phyloP scores from a whole-genome alignment of 2,329 filamentous ascomycete species.

The Phaeophleospora eucalypticola region DNA sequence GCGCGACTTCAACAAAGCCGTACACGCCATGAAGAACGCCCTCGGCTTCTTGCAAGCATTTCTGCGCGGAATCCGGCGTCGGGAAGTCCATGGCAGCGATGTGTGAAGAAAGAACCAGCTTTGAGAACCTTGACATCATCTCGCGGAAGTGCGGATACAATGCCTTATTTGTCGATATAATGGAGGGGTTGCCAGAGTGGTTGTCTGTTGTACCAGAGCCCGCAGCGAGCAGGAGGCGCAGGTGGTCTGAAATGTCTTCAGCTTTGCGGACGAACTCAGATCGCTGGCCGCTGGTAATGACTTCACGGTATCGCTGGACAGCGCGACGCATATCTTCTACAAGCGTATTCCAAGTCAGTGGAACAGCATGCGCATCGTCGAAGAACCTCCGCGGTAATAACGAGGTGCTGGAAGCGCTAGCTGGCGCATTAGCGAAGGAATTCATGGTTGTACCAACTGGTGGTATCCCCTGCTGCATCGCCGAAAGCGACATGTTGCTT shows the following conservation, averaged over 20 bases:
- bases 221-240: conserved; percentile 87
- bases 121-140: conserved; percentile 99
- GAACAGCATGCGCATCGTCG: conserved; percentile 75
- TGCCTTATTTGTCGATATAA: conserved; percentile 96
- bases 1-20: conserved; percentile 91
- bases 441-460: conserved; percentile 51
- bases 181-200: conserved; percentile 97
- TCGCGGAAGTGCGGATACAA: conserved; percentile 96
- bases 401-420: conserved; percentile 31
- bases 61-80: conserved; percentile 86
- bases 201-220: conserved; percentile 98
- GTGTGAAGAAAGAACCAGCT: conserved; percentile 93
- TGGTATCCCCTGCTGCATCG: conserved; percentile 42
- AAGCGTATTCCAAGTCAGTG: conserved; percentile 82
- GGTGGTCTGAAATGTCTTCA: conserved; percentile 97
- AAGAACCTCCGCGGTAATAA: conserved; percentile 78
- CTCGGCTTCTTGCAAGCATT: conserved; percentile 95
- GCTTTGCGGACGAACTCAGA: conserved; percentile 89
- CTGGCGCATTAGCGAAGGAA: conserved; percentile 52
- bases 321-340: conserved; percentile 90
- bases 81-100: conserved; percentile 96
- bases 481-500: conserved; percentile 48
- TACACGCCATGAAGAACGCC: conserved; percentile 91
- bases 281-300: conserved; percentile 76
- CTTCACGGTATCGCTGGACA: conserved; percentile 83